A percentile compares a stretch with the other conserved stretches of the same genome.
Evolutionary conservation across 345 rosid species (phyloP).

Genomic region (Salix purpurea): DNA sequence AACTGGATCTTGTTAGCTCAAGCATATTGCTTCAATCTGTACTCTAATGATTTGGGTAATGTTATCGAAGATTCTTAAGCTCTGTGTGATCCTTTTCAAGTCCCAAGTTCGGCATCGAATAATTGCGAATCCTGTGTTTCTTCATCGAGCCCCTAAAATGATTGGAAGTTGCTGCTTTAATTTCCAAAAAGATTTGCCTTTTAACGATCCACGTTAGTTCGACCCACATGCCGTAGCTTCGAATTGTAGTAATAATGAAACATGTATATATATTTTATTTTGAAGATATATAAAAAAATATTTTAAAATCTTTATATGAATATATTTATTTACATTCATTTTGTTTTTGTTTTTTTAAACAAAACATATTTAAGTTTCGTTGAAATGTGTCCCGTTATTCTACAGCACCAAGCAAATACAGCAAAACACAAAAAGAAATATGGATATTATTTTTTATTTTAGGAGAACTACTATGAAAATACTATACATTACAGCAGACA

Average conservation of each 20-base stretch:
- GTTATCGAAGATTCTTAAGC: not conserved
- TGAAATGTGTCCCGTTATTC: too few relatives aligned
- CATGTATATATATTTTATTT: too few relatives aligned
- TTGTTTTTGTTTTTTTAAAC: too few relatives aligned
- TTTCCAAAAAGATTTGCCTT: not conserved
- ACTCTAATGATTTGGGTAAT: not conserved
- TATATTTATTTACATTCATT: too few relatives aligned
- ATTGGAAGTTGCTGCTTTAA: not conserved
- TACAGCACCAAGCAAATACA: too few relatives aligned
- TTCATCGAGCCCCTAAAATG: not conserved
- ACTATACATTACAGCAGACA: not conserved
- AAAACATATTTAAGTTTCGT: too few relatives aligned
- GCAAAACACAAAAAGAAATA: too few relatives aligned
- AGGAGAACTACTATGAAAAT: too few relatives aligned
- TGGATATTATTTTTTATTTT: too few relatives aligned
- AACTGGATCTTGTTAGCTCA: not conserved
- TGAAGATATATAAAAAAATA: too few relatives aligned
- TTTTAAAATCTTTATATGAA: too few relatives aligned
- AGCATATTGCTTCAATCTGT: not conserved
- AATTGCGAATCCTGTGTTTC: not conserved
- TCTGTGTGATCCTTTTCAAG: not conserved
- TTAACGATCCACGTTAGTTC: conserved; percentile 1
- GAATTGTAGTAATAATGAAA: not conserved
- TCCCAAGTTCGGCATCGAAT: not conserved
- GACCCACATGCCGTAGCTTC: not conserved